These are phyloP conservation scores for Coemansia erecta DNA, from an alignment of 192 early-diverging fungal species.

Conservation along the genomic window DNA sequence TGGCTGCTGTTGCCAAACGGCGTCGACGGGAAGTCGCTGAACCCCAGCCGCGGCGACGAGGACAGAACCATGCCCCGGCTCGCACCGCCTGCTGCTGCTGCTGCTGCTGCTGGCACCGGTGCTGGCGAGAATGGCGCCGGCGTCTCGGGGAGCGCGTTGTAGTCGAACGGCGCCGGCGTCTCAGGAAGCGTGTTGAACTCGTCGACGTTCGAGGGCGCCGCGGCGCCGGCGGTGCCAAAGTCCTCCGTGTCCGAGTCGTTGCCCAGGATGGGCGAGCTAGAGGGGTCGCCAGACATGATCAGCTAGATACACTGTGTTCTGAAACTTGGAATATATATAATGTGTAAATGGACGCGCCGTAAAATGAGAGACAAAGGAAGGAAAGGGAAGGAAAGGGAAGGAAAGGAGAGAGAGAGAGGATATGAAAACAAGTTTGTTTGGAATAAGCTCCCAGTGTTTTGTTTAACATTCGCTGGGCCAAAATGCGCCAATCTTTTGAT, in stretches of 20 bases:
- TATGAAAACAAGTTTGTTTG: background rate
- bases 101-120: conserved; percentile 6
- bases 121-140: conserved; percentile 45
- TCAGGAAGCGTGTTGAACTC: background rate
- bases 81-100: background rate
- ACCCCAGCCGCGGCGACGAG: conserved; percentile 42
- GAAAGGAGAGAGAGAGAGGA: too few species aligned
- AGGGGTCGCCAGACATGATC: conserved; percentile 28
- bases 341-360: background rate
- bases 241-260: conserved; percentile 37
- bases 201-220: too few species aligned
- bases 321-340: too few species aligned
- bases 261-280: conserved; percentile 41
- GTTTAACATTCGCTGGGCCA: too few species aligned
- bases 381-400: too few species aligned
- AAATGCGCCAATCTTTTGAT: too few species aligned
- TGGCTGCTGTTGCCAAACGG: conserved; percentile 31
- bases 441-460: too few species aligned
- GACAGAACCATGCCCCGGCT: background rate
- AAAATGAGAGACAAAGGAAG: conserved; percentile 9
- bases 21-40: conserved; percentile 44
- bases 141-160: conserved; percentile 43
- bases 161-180: conserved; percentile 10
- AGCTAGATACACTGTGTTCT: too few species aligned
- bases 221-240: background rate